These are phyloP conservation scores for Gaertneriomyces sp. DNA, from an alignment of 192 early-diverging fungal species.

Conservation along the genomic window DNA sequence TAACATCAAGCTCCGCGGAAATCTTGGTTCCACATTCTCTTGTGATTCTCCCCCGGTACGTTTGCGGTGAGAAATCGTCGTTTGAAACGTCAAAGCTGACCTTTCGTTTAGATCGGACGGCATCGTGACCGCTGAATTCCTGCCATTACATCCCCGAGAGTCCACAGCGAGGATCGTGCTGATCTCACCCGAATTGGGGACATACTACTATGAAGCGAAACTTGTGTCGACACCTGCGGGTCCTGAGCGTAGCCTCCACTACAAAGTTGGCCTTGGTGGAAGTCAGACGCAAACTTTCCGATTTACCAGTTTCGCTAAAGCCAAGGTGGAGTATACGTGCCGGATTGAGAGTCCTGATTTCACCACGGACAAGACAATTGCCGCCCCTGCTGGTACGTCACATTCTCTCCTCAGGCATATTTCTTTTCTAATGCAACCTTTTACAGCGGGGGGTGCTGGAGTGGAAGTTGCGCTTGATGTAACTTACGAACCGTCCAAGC, in stretches of 20 bases:
- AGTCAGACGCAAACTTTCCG: slow-evolving; percentile 54
- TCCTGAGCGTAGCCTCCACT: slow-evolving; percentile 54
- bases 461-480: slow-evolving; percentile 54
- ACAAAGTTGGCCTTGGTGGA: slow-evolving; percentile 53
- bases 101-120: slow-evolving; percentile 40
- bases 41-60: slow-evolving; percentile 50
- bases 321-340: slow-evolving; percentile 54
- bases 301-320: slow-evolving; percentile 53
- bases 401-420: not conserved
- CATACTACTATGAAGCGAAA: slow-evolving; percentile 54
- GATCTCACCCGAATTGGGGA: slow-evolving; percentile 46
- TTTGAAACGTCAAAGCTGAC: not conserved
- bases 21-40: slow-evolving; percentile 48
- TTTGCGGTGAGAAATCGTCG: not conserved
- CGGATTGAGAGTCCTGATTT: slow-evolving; percentile 55
- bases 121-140: slow-evolving; percentile 42
- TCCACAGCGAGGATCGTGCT: slow-evolving; percentile 38
- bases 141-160: slow-evolving; percentile 55
- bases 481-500: slow-evolving; percentile 58
- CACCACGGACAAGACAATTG: slow-evolving; percentile 50
- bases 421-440: not conserved
- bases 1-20: slow-evolving; percentile 45
- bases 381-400: slow-evolving; percentile 47
- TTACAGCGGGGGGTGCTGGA: slow-evolving; percentile 40
- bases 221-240: slow-evolving; percentile 37